Conservation (phyloP, 768 basidiomycete genomes). For the Tulasnella sp. region DNA sequence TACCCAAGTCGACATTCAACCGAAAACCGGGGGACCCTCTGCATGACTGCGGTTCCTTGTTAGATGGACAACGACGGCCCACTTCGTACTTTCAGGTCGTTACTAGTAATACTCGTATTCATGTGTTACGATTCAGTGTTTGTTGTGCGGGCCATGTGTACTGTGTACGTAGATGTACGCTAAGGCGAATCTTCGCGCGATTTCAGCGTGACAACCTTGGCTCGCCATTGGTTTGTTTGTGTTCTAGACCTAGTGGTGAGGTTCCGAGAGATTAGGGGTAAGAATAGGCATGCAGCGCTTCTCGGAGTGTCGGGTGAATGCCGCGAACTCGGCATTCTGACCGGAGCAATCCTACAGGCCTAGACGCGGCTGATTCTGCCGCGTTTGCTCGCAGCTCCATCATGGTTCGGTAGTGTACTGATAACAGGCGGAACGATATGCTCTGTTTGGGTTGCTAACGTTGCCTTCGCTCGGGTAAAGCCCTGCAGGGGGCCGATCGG, state of each 20-base stretch:
- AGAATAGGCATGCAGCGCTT: background rate
- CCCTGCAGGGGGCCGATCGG: too few species aligned
- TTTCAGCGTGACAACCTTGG: background rate
- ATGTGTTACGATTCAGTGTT: background rate
- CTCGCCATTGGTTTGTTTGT: background rate
- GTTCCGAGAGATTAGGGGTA: background rate
- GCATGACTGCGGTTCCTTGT: too few species aligned
- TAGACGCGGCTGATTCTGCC: background rate
- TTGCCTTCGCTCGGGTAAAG: too few species aligned
- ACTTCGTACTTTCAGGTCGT: background rate
- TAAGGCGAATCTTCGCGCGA: background rate
- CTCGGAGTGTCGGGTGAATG: slow-evolving; percentile 2
- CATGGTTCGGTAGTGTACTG: background rate
- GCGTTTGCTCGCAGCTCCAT: background rate
- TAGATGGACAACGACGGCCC: background rate
- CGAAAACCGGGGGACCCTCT: too few species aligned
- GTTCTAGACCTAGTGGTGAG: background rate
- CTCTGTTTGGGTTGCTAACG: too few species aligned
- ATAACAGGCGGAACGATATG: background rate
- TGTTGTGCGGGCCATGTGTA: background rate
- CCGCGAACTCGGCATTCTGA: background rate
- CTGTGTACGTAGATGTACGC: background rate
- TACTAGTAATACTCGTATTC: background rate
- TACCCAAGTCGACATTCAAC: background rate
- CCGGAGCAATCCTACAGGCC: background rate